Evolutionary conservation across 2,329 filamentous ascomycete genomes (phyloP), one percentile per base, ranked within the genome.

Genomic region (Myriosclerotinia curreyana): DNA sequence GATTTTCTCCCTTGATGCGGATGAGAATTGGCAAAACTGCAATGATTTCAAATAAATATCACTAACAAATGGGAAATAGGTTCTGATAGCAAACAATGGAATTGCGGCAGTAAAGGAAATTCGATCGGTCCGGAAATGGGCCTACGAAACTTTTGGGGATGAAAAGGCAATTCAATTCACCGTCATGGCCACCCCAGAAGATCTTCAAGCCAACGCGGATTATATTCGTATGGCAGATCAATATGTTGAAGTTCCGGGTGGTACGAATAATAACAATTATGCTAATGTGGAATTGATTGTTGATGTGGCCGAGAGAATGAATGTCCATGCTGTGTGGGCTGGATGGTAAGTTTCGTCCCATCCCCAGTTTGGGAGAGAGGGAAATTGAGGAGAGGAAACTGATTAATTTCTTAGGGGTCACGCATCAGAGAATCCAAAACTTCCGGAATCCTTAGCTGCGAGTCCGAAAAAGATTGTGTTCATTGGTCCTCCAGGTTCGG

Each of bases 211-310:
- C 76, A 99, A 99, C 78, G 95, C 95, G 71, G 95, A 99, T 80
- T 99, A 99, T 81, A 99, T 99, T 77, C 87, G 95, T 77, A 98
- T 99, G 95, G 95, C 95, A 42, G 95, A 99, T 80, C 92, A 97
- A 83, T 99, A 99, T 78, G 95, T 99, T 72, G 95, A 99, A 81
- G 94, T 99, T 67, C 95, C 95, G 42, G 95, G 95, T 75, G 95
- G 95, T 75, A 99, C 95, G 68, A 99, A 99, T 82, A 99, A 99
- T 85, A 96, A 99, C 88, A 99, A 99, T 80, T 99, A 99, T 79
- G 95, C 95, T 80, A 99, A 99, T 77, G 95, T 99, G 66, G 95
- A 99, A 81, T 84, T 99, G 76, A 99, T 99, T 78, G 95, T 99
- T 70, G 95, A 99, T 81, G 87, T 99, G 76, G 95, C 95, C 34